Percentiles rank a stretch among this genome's conserved stretches.
Conservation (phyloP, 805 yeast genomes). For the Candida dajiaensis region DNA sequence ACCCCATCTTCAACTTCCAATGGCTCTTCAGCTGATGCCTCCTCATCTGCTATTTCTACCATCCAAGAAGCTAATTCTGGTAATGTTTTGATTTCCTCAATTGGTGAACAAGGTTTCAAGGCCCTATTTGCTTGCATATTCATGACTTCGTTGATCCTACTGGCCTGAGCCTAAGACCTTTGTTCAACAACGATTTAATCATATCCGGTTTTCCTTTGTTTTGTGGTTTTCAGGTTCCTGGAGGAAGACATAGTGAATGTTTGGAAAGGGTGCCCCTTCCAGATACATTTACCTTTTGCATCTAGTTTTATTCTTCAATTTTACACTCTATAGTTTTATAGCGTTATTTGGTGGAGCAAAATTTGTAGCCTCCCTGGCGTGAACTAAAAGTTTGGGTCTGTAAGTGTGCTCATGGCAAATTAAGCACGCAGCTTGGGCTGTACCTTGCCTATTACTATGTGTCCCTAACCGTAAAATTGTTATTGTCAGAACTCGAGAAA, state of each 20-base stretch:
- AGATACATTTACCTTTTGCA: neutral
- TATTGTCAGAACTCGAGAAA: neutral
- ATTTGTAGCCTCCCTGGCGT: too few species aligned
- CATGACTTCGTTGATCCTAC: conserved; percentile 5
- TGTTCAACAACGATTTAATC: neutral
- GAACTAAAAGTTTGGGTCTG: too few species aligned
- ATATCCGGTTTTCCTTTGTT: neutral
- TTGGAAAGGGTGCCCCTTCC: neutral
- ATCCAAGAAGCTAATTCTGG: conserved; percentile 8
- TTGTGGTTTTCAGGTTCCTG: neutral
- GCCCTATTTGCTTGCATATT: conserved; percentile 5
- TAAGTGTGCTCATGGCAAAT: too few species aligned
- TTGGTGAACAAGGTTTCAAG: conserved; percentile 8
- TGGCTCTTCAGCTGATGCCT: conserved; percentile 11
- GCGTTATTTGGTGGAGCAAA: neutral
- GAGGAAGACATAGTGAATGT: neutral
- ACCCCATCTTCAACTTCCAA: conserved; percentile 8
- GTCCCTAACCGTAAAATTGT: neutral
- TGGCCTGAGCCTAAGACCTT: neutral
- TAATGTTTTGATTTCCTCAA: neutral
- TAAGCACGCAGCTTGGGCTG: too few species aligned
- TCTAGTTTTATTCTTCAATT: neutral
- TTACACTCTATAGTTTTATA: neutral
- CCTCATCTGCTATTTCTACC: conserved; percentile 16
- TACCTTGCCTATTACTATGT: neutral